Conservation (phyloP, 2,329 filamentous ascomycete species). For the Fusarium cyanostomum region DNA sequence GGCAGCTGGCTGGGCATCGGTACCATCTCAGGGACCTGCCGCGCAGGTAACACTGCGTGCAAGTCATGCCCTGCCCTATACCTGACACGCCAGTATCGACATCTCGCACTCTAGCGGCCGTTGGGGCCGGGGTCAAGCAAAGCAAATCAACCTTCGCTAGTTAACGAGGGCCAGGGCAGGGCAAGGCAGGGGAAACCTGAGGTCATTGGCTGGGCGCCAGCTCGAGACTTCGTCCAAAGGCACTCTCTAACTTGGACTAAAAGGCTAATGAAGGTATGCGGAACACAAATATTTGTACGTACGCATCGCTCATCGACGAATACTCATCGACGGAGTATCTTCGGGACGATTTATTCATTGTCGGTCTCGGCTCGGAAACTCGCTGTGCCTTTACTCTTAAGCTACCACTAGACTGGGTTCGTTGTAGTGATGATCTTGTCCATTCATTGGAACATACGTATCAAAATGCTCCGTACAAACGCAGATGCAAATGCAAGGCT, state of each 20-base stretch:
- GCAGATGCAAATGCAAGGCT: slow-evolving; percentile 24
- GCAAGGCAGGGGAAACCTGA: slow-evolving; percentile 22
- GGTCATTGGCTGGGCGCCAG: slow-evolving; percentile 22
- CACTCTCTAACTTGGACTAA: slow-evolving; percentile 8
- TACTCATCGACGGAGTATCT: slow-evolving; percentile 43
- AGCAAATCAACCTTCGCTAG: slow-evolving; percentile 20
- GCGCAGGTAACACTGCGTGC: slow-evolving; percentile 33
- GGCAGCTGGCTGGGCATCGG: slow-evolving; percentile 40
- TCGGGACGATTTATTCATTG: slow-evolving; percentile 35
- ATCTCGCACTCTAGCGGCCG: slow-evolving; percentile 40
- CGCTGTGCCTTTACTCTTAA: slow-evolving; percentile 18
- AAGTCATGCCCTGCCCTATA: slow-evolving; percentile 27
- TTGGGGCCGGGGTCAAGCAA: slow-evolving; percentile 34
- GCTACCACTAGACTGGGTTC: slow-evolving; percentile 18
- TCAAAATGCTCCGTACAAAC: slow-evolving; percentile 12
- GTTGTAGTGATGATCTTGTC: neutral
- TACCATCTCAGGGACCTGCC: slow-evolving; percentile 31
- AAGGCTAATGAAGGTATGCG: slow-evolving; percentile 15
- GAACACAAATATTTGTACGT: slow-evolving; percentile 31
- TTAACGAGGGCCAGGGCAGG: slow-evolving; percentile 27
- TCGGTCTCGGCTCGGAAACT: slow-evolving; percentile 31
- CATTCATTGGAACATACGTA: neutral
- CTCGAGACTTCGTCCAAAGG: slow-evolving; percentile 7
- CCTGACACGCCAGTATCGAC: slow-evolving; percentile 31
- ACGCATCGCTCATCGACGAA: no score